phyloP scores from a whole-genome alignment of 1,284 basidiomycete species.

The Inonotus hispidus region DNA sequence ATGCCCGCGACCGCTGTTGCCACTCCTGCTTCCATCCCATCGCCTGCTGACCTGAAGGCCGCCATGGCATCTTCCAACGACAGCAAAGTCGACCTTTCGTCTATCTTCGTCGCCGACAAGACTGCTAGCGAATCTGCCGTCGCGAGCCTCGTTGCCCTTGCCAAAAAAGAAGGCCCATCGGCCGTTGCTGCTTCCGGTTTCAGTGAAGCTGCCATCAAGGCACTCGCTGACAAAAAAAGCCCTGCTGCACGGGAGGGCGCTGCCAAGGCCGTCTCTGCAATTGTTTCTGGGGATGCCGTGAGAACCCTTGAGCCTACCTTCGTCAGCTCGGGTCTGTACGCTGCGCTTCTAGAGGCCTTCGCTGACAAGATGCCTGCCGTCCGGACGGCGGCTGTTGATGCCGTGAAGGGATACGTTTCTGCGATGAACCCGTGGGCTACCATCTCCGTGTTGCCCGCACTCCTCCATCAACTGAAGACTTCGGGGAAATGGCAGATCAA shows the following conservation, averaged over 20 bases:
- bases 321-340: constrained; percentile 80
- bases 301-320: constrained; percentile 89
- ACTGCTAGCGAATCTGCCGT: constrained; percentile 66
- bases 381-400: constrained; percentile 80
- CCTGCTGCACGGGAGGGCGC: constrained; percentile 84
- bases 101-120: constrained; percentile 73
- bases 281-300: constrained; percentile 75
- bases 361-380: constrained; percentile 90
- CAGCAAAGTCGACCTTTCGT: constrained; percentile 53
- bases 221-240: constrained; percentile 88
- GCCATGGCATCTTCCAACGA: constrained; percentile 29
- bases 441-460: constrained; percentile 78
- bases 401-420: constrained; percentile 76
- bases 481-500: constrained; percentile 99
- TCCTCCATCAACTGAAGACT: constrained; percentile 93
- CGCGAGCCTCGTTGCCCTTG: constrained; percentile 63
- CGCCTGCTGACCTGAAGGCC: constrained; percentile 63
- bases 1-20: constrained; percentile 65
- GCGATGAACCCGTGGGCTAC: constrained; percentile 91
- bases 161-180: constrained; percentile 83
- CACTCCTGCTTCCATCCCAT: constrained; percentile 39
- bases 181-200: constrained; percentile 77
- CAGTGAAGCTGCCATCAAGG: constrained; percentile 77
- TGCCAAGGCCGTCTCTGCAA: constrained; percentile 62
- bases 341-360: constrained; percentile 84